These are phyloP conservation scores for Fragaria iinumae DNA, from an alignment of 306 rosid genomes.

Conservation along the genomic window DNA sequence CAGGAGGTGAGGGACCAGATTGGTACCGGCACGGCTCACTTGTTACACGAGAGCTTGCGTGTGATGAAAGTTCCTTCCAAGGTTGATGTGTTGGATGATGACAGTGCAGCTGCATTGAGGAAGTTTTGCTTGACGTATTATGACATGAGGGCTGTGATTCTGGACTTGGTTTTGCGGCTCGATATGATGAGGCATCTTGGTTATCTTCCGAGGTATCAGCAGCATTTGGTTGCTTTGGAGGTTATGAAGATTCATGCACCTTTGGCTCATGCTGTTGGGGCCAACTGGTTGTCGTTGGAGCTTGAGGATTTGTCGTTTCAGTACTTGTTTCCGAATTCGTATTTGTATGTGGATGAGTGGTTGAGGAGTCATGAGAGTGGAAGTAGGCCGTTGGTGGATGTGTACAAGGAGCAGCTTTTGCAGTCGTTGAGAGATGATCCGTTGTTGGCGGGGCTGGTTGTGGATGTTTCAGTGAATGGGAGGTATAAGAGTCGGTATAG, in stretches of 20 bases:
- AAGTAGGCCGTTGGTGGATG: slow-evolving; percentile 53
- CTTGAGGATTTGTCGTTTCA: slow-evolving; percentile 82
- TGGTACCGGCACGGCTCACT: slow-evolving; percentile 64
- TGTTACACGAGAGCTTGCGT: slow-evolving; percentile 73
- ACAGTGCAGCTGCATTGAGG: slow-evolving; percentile 65
- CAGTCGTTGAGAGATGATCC: slow-evolving; percentile 48
- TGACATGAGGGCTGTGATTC: slow-evolving; percentile 76
- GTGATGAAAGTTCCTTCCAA: slow-evolving; percentile 47
- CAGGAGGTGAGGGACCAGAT: slow-evolving; percentile 49
- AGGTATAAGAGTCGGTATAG: slow-evolving; percentile 87
- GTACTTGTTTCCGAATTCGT: slow-evolving; percentile 78
- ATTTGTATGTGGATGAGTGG: slow-evolving; percentile 75
- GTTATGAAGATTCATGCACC: slow-evolving; percentile 83
- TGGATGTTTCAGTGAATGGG: slow-evolving; percentile 55
- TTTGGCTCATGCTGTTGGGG: slow-evolving; percentile 81
- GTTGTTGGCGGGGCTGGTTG: slow-evolving; percentile 44
- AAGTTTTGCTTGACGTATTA: slow-evolving; percentile 78
- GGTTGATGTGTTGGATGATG: slow-evolving; percentile 61
- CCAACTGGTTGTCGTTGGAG: slow-evolving; percentile 61
- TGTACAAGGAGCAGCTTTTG: slow-evolving; percentile 53
- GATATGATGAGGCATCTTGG: slow-evolving; percentile 74
- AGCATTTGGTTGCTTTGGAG: slow-evolving; percentile 66
- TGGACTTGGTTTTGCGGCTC: slow-evolving; percentile 71
- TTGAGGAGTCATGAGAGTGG: slow-evolving; percentile 59
- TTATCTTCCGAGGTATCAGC: slow-evolving; percentile 72